Conservation (phyloP, 352 stramenopile genomes). For the Globisporangium cystogenes region DNA sequence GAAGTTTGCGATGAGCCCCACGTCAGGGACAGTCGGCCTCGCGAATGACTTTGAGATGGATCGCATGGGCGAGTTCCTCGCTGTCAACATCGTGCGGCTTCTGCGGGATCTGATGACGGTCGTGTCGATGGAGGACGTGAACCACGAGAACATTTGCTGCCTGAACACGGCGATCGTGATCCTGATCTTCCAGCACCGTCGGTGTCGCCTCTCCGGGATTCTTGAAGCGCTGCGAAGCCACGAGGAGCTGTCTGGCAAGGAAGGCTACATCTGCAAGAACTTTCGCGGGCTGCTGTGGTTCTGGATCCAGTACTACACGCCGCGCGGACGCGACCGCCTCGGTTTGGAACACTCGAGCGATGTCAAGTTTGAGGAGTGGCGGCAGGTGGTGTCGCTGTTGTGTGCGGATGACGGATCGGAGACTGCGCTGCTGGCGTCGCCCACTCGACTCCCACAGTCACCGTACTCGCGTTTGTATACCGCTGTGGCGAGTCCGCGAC, state of each 20-base stretch:
- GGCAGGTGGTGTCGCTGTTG: constrained; percentile 85
- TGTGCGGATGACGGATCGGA: constrained; percentile 90
- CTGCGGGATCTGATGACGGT: constrained; percentile 94
- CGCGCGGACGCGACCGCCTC: constrained; percentile 89
- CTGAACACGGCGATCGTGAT: constrained; percentile 96
- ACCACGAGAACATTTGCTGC: constrained; percentile 98
- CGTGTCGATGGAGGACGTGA: constrained; percentile 93
- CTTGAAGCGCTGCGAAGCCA: constrained; percentile 61
- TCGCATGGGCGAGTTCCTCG: constrained; percentile 85
- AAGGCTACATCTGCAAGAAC: constrained; percentile 78
- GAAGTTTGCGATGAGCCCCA: constrained; percentile 48
- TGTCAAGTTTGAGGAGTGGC: constrained; percentile 93
- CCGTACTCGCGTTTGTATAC: constrained; percentile 66
- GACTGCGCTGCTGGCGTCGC: constrained; percentile 66
- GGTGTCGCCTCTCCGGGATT: constrained; percentile 69
- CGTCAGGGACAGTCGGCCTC: constrained; percentile 31
- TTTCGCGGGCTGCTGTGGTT: constrained; percentile 94
- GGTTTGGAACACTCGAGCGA: constrained; percentile 94
- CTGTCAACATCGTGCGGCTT: constrained; percentile 83
- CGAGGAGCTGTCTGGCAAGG: constrained; percentile 55
- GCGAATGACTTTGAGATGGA: constrained; percentile 61
- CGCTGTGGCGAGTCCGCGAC: constrained; percentile 3
- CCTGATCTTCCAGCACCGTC: constrained; percentile 91
- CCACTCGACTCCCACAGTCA: constrained; percentile 48
- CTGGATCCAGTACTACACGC: constrained; percentile 95